These are phyloP conservation scores for Fraxinus sp. DNA, from an alignment of 305 asterid species.

Conservation along the genomic window DNA sequence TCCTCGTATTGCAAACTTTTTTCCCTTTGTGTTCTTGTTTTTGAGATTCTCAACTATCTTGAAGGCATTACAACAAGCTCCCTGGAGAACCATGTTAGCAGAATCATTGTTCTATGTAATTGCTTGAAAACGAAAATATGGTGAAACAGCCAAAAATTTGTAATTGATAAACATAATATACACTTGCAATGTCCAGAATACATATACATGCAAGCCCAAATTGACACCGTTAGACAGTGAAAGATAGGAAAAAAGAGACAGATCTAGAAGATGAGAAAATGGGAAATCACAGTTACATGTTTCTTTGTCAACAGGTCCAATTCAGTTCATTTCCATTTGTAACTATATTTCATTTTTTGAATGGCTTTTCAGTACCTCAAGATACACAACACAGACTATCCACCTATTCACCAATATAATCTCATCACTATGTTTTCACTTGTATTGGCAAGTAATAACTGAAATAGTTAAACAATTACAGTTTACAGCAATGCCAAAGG, in stretches of 20 bases:
- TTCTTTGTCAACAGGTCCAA: not conserved
- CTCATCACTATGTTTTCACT: not conserved
- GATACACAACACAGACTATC: not conserved
- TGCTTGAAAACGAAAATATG: not conserved
- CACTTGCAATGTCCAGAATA: not conserved
- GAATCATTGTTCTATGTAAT: not conserved
- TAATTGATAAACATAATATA: not conserved
- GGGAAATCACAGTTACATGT: not conserved
- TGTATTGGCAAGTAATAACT: not conserved
- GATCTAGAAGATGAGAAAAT: not conserved
- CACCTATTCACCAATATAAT: not conserved
- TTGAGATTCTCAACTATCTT: not conserved
- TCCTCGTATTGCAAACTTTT: not conserved
- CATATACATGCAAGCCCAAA: not conserved
- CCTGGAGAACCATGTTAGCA: not conserved
- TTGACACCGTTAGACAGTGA: not conserved
- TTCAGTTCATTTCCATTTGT: not conserved
- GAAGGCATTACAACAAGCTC: not conserved
- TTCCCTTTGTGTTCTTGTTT: not conserved
- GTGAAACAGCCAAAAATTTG: not conserved
- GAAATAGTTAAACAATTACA: not conserved
- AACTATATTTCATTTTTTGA: not conserved
- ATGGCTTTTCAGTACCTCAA: not conserved
- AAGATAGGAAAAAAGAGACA: not conserved
- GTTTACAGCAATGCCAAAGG: not conserved